These are phyloP conservation scores for Crucibulum laeve DNA, from an alignment of 768 basidiomycete genomes.

Conservation along the genomic window DNA sequence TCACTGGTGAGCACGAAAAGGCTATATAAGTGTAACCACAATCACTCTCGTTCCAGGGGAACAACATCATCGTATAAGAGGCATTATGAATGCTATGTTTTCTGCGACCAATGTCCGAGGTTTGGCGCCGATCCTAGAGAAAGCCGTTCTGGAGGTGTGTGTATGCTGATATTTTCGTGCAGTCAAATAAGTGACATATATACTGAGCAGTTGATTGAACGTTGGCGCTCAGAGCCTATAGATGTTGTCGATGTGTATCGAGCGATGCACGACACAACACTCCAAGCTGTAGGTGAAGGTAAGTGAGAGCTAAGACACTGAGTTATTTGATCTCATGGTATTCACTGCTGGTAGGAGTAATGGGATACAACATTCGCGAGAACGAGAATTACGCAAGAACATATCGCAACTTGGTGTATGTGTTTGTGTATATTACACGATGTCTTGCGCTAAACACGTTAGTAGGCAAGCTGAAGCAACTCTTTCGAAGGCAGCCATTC, in stretches of 20 bases:
- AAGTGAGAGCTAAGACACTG: background rate
- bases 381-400: background rate
- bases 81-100: background rate
- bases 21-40: background rate
- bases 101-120: background rate
- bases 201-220: background rate
- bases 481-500: background rate
- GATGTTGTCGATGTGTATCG: background rate
- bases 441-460: background rate
- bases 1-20: background rate
- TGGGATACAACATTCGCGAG: background rate
- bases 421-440: background rate
- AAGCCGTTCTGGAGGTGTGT: background rate
- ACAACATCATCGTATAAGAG: background rate
- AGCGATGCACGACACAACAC: background rate
- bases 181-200: background rate
- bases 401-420: background rate
- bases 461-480: background rate
- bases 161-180: background rate
- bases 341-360: background rate
- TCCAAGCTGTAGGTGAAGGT: slow-evolving; percentile 1
- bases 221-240: background rate
- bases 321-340: background rate
- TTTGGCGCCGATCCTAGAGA: background rate
- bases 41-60: background rate